Evolutionary conservation across 1,139 yeast genomes (phyloP).

Genomic region (Pneumocystis carinii): DNA sequence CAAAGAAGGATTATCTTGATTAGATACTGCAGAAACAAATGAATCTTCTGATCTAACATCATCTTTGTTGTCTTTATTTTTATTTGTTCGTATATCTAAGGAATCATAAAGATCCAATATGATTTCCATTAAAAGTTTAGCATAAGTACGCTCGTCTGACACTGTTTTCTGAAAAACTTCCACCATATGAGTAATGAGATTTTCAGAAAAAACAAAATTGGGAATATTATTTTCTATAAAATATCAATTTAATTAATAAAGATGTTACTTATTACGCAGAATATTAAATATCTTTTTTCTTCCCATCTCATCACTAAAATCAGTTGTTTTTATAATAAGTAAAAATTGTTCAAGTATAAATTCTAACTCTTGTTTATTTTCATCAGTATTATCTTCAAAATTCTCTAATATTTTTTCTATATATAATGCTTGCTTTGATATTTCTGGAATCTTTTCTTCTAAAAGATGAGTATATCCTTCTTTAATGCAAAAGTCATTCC

Average conservation of each 20-base stretch:
- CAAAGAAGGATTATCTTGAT: slow-evolving; percentile 17
- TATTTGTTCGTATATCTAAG: slow-evolving; percentile 30
- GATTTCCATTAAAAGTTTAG: slow-evolving; percentile 71
- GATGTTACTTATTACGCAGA: slow-evolving; percentile 33
- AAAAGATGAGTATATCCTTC: slow-evolving; percentile 34
- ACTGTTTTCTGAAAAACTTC: slow-evolving; percentile 57
- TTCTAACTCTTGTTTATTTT: slow-evolving; percentile 44
- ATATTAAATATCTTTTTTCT: slow-evolving; percentile 66
- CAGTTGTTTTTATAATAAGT: slow-evolving; percentile 53
- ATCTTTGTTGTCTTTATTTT: slow-evolving; percentile 11
- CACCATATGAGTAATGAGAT: slow-evolving; percentile 42
- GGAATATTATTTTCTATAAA: slow-evolving; percentile 3
- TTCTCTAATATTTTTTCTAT: slow-evolving; percentile 38
- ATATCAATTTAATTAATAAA: slow-evolving; percentile 16
- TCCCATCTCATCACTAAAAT: slow-evolving; percentile 83
- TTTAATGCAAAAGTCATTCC: slow-evolving; percentile 42
- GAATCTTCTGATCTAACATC: slow-evolving; percentile 25
- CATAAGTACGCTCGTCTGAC: slow-evolving; percentile 68
- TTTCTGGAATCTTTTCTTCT: slow-evolving; percentile 67
- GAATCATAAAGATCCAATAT: slow-evolving; percentile 69
- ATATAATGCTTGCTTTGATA: slow-evolving; percentile 51
- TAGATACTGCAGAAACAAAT: slow-evolving; percentile 42
- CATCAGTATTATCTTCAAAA: slow-evolving; percentile 21
- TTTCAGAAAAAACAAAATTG: slow-evolving; percentile 32
- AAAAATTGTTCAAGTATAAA: slow-evolving; percentile 65